Conservation (phyloP, 345 rosid species). For the Citrus maxima region DNA sequence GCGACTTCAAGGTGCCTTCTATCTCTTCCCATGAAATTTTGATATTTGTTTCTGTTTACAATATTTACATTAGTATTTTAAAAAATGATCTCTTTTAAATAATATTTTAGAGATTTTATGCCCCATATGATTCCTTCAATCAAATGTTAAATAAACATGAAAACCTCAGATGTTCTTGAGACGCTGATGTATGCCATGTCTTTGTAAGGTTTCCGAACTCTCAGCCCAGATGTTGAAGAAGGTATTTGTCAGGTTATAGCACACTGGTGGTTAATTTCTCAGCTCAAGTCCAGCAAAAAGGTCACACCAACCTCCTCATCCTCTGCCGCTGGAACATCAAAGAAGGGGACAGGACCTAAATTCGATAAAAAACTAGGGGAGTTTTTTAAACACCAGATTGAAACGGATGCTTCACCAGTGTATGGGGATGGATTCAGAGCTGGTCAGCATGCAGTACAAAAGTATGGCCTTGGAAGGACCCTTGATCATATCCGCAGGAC, state of each 20-base stretch:
- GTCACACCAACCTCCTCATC: constrained; percentile 48
- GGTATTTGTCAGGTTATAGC: constrained; percentile 98
- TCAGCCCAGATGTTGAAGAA: constrained; percentile 88
- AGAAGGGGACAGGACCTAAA: constrained; percentile 51
- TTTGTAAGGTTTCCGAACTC: constrained; percentile 66
- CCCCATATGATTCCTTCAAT: neutral
- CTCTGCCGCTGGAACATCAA: constrained; percentile 36
- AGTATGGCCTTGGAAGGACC: constrained; percentile 64
- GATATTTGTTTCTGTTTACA: neutral
- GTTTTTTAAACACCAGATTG: constrained; percentile 89
- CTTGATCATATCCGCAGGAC: constrained; percentile 82
- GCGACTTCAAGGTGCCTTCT: constrained; percentile 70
- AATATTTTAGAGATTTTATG: neutral
- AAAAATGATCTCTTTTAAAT: neutral
- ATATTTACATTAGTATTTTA: neutral
- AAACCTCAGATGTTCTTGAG: neutral
- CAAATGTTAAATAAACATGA: neutral
- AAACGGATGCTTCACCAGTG: constrained; percentile 74
- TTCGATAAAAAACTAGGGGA: constrained; percentile 88
- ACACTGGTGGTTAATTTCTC: constrained; percentile 80
- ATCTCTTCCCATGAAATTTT: neutral
- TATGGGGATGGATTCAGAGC: constrained; percentile 92
- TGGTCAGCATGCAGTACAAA: constrained; percentile 61
- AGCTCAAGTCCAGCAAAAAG: constrained; percentile 42
- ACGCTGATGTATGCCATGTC: neutral